phyloP scores from a whole-genome alignment of 441 rosid species.

The Viola pubescens region DNA sequence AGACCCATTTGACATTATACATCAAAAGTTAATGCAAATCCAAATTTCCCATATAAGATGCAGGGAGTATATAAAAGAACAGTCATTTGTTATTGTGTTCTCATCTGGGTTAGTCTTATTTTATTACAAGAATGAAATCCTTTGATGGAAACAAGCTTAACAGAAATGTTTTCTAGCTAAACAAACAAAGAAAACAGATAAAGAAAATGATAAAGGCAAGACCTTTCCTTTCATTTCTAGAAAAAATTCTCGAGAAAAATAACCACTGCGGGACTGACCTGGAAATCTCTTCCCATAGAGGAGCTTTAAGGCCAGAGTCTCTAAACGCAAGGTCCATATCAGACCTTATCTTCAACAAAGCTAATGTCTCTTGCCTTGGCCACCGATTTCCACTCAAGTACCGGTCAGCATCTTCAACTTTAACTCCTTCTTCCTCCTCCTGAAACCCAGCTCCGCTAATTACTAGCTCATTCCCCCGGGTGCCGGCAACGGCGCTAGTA shows the following conservation, averaged over 20 bases:
- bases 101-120: no score
- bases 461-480: constrained; percentile 16
- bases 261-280: constrained; percentile 23
- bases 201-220: background rate
- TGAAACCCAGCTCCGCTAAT: constrained; percentile 3
- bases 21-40: constrained; percentile 2
- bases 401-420: constrained; percentile 30
- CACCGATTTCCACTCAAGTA: constrained; percentile 36
- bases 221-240: background rate
- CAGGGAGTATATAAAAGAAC: background rate
- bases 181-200: constrained; percentile 9
- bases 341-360: constrained; percentile 53
- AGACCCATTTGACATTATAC: constrained; percentile 5
- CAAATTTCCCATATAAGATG: background rate
- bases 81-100: no score
- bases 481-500: constrained; percentile 16
- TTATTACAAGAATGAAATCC: background rate
- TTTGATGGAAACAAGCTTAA: background rate
- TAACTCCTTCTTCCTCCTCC: constrained; percentile 21
- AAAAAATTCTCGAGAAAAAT: constrained; percentile 13
- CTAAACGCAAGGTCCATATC: constrained; percentile 47
- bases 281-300: constrained; percentile 63
- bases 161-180: constrained; percentile 8
- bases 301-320: constrained; percentile 41
- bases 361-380: constrained; percentile 57